A percentile compares a stretch with the other conserved stretches of the same genome.
Evolutionary conservation across 768 basidiomycete genomes (phyloP).

Genomic region (Suillus subluteus): DNA sequence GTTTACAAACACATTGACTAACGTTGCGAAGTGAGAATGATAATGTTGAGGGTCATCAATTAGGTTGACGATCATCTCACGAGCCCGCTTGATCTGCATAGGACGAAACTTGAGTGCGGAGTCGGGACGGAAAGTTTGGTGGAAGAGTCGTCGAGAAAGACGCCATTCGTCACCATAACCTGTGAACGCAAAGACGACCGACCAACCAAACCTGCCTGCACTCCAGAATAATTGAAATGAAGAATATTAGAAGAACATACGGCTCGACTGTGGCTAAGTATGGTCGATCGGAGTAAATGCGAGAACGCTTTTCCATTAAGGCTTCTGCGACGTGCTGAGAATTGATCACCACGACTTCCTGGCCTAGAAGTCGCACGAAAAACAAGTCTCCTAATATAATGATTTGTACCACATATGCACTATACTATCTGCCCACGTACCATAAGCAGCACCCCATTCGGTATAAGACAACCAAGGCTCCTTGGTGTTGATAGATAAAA

Average conservation of each 20-base stretch:
- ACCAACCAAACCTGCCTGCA: slow-evolving; percentile 10
- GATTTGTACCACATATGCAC: not conserved
- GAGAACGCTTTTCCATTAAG: slow-evolving; percentile 12
- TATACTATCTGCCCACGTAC: slow-evolving; percentile 13
- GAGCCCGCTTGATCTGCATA: slow-evolving; percentile 26
- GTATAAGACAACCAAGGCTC: slow-evolving; percentile 41
- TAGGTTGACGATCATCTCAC: slow-evolving; percentile 31
- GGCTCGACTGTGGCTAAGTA: slow-evolving; percentile 2
- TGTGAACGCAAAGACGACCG: slow-evolving; percentile 1
- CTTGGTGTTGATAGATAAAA: slow-evolving; percentile 42
- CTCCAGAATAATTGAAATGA: not conserved
- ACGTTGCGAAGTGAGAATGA: slow-evolving; percentile 23
- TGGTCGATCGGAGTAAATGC: slow-evolving; percentile 14
- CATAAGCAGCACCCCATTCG: slow-evolving; percentile 33
- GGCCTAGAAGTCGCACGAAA: slow-evolving; percentile 5
- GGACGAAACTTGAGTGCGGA: slow-evolving; percentile 28
- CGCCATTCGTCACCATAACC: slow-evolving; percentile 21
- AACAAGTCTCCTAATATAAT: slow-evolving; percentile 8
- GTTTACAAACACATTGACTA: slow-evolving; percentile 9
- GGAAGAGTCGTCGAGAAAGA: slow-evolving; percentile 37
- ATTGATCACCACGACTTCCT: slow-evolving; percentile 10
- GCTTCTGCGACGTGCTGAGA: slow-evolving; percentile 6
- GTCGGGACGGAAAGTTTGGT: slow-evolving; percentile 41
- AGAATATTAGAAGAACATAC: not conserved
- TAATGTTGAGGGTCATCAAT: slow-evolving; percentile 33